Evolutionary conservation across 768 basidiomycete species (phyloP), one percentile per base, ranked within the genome.

Genomic region (Psilocybe azurescens): DNA sequence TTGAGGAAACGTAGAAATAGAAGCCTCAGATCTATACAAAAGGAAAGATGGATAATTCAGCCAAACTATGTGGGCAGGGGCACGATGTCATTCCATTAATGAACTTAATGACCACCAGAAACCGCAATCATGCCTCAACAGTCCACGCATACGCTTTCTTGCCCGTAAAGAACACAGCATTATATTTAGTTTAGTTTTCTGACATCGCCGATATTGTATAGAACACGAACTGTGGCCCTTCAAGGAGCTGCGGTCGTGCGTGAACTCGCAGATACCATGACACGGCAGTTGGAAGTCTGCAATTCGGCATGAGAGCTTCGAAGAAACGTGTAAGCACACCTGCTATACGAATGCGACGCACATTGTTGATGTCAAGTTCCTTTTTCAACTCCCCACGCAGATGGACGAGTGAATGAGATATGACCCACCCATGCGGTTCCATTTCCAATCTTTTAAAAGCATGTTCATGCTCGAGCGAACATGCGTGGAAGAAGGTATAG

Each of bases 51-150:
- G 10, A 30, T 16, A 14, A 18, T 4, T n/a, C 13, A 36, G 33
- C 3, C 14, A 36, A 32, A 6, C 10, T 10, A 38, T 18, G 52
- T 33, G 33, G 16, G 5, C 48, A 33, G 52, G 33, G 46, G 39
- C 53, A 61, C 48, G 53, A 61, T 61, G 20, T 41, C 47, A 56
- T 56, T 56, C 48, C 53, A 55, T 56, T 56, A 41, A 55, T 53
- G 47, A 54, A 41, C 30, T 36, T 30, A 7, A 53, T 18, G n/a
- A 36, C 52, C 28, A 11, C 28, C 7, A 51, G 28, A 51, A 51
- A 51, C 50, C 16, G 16, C 52, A 53, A 53, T 53, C 36, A 38
- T 14, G 33, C 5, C n/a, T 30, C 52, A 16, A 38, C 30, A 32
- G 16, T n/a, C 52, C 32, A 18, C 36, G 30, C 52, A 5, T 44